Percentiles rank a stretch among this genome's conserved stretches.
phyloP scores from a whole-genome alignment of 176 grass and related monocot genomes.

The Puccinellia tenuiflora region DNA sequence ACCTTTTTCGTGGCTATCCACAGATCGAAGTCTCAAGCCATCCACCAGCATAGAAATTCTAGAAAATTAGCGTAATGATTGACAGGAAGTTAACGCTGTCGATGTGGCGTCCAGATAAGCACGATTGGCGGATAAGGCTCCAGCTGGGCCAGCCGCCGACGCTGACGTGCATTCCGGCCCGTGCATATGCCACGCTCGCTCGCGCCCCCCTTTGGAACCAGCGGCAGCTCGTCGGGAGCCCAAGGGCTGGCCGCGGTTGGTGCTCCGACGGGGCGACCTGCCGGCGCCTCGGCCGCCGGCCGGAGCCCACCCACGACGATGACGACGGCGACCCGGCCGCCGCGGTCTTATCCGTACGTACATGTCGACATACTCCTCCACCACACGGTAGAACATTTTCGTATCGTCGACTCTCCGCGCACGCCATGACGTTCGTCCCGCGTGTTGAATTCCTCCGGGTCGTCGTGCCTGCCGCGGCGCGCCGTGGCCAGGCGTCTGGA shows the following conservation, averaged over 20 bases:
- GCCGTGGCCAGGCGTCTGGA: too few species aligned
- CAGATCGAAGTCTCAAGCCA: too few species aligned
- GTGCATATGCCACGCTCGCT: background rate
- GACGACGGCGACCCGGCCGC: too few species aligned
- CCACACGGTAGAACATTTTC: background rate
- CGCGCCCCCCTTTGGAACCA: background rate
- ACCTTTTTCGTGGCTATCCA: background rate
- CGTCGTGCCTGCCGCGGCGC: too few species aligned
- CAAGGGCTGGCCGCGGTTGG: slow-evolving; percentile 14
- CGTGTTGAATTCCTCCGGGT: background rate
- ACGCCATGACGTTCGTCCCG: background rate
- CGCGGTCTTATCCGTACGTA: slow-evolving; percentile 8
- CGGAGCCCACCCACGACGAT: background rate
- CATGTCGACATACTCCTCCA: background rate
- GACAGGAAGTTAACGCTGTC: background rate
- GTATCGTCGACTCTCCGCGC: background rate
- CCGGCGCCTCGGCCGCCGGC: background rate
- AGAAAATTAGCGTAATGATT: background rate
- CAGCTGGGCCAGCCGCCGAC: background rate
- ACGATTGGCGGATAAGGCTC: slow-evolving; percentile 9
- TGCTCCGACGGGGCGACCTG: slow-evolving; percentile 24
- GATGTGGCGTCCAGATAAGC: slow-evolving; percentile 30
- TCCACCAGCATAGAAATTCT: background rate
- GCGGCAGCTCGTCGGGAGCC: background rate
- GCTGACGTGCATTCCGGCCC: background rate